Evolutionary conservation across 106 monocot species (phyloP).

Genomic region (Acanthochlamys bracteata): DNA sequence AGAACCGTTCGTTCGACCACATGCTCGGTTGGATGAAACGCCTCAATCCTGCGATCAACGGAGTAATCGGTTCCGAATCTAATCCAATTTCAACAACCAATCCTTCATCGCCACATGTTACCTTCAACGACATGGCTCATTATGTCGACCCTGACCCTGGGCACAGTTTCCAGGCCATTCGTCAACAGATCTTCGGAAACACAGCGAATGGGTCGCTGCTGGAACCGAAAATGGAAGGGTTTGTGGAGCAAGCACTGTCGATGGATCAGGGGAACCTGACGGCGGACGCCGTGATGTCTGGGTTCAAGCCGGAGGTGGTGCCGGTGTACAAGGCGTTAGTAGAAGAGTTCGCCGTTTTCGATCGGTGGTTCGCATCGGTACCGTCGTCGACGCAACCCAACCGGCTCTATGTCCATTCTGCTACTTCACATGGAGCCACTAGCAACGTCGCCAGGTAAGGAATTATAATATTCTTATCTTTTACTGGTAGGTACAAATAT

Average conservation of each 20-base stretch:
- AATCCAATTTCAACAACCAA: too few relatives aligned
- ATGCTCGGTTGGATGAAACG: constrained; percentile 48
- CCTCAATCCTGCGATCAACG: constrained; percentile 15
- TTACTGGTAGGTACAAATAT: too few relatives aligned
- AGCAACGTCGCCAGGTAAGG: constrained; percentile 20
- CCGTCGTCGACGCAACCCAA: constrained; percentile 55
- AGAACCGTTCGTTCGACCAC: constrained; percentile 59
- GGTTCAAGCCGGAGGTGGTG: constrained; percentile 12
- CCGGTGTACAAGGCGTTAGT: constrained; percentile 27
- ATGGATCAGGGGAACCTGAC: constrained; percentile 7
- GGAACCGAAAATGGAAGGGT: constrained; percentile 30
- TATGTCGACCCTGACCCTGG: constrained; percentile 47
- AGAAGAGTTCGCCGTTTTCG: constrained; percentile 38
- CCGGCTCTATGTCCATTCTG: constrained; percentile 47
- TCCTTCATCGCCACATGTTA: constrained; percentile 11
- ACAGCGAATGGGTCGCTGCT: neutral
- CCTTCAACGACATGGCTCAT: constrained; percentile 15
- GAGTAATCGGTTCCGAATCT: constrained; percentile 29
- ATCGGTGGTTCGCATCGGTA: constrained; percentile 52
- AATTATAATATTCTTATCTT: too few relatives aligned
- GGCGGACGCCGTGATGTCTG: constrained; percentile 13
- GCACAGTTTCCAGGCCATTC: constrained; percentile 28
- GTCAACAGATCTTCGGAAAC: constrained; percentile 33
- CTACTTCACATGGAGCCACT: constrained; percentile 43
- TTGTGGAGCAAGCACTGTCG: constrained; percentile 30